Evolutionary conservation across 2,329 filamentous ascomycete species (phyloP).

Genomic region (Daldinia sp.): DNA sequence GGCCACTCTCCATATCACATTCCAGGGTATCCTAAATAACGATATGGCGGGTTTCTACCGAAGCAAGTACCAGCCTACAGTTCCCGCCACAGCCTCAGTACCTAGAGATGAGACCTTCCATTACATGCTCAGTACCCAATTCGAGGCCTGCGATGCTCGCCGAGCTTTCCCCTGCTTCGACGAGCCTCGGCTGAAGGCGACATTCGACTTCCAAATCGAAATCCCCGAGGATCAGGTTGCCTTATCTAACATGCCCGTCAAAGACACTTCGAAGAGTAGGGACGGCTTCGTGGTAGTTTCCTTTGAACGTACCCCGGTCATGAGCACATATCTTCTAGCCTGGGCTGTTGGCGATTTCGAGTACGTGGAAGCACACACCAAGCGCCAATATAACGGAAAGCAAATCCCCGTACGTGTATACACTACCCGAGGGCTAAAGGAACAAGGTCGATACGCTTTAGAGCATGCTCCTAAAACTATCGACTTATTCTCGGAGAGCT

Average conservation of each 20-base stretch:
- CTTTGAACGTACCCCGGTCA: slow-evolving; percentile 85
- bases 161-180: slow-evolving; percentile 98
- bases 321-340: slow-evolving; percentile 90
- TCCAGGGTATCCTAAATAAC: slow-evolving; percentile 85
- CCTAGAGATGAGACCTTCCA: slow-evolving; percentile 74
- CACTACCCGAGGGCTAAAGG: slow-evolving; percentile 91
- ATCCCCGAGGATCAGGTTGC: slow-evolving; percentile 88
- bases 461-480: slow-evolving; percentile 93
- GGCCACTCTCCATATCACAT: slow-evolving; percentile 73
- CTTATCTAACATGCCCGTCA: slow-evolving; percentile 94
- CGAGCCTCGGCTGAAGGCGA: slow-evolving; percentile 95
- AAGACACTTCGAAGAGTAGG: slow-evolving; percentile 65
- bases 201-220: slow-evolving; percentile 93
- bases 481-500: slow-evolving; percentile 96
- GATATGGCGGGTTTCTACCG: slow-evolving; percentile 94
- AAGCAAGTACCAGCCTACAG: slow-evolving; percentile 88
- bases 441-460: slow-evolving; percentile 88
- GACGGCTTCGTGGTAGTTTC: slow-evolving; percentile 76
- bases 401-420: slow-evolving; percentile 93
- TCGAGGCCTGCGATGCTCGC: slow-evolving; percentile 94
- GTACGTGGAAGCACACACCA: slow-evolving; percentile 90
- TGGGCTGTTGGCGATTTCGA: slow-evolving; percentile 98
- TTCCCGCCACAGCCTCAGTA: slow-evolving; percentile 76
- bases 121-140: slow-evolving; percentile 93
- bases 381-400: slow-evolving; percentile 90